These are phyloP conservation scores for Phytopythium montanum DNA, from an alignment of 352 stramenopile genomes.

Conservation along the genomic window DNA sequence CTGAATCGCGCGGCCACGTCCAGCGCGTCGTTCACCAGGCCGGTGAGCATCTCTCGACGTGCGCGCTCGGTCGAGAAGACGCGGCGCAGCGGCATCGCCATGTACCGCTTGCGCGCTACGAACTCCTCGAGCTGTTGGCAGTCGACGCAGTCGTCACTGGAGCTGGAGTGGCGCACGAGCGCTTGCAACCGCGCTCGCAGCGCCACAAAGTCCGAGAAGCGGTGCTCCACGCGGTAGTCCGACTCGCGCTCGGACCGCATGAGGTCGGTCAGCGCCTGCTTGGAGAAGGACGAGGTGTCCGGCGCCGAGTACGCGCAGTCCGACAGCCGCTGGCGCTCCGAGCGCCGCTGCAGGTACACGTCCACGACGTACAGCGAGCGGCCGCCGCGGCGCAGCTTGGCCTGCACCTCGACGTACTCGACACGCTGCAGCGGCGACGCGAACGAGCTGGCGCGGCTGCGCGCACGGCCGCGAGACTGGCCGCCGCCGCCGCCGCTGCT, in stretches of 20 bases:
- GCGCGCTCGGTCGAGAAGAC: constrained; percentile 18
- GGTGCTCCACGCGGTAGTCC: constrained; percentile 28
- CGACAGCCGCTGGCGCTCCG: constrained; percentile 21
- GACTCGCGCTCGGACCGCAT: constrained; percentile 34
- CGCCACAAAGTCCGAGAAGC: constrained; percentile 24
- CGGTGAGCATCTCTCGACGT: constrained; percentile 22
- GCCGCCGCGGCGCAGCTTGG: constrained; percentile 22
- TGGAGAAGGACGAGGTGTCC: constrained; percentile 13
- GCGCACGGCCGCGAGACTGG: not conserved
- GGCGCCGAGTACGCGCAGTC: constrained; percentile 21
- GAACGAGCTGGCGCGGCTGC: constrained; percentile 14
- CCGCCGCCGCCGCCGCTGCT: constrained; percentile 6
- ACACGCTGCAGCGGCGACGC: constrained; percentile 20
- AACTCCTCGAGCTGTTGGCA: constrained; percentile 17
- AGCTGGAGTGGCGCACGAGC: constrained; percentile 6
- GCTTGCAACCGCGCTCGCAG: constrained; percentile 10
- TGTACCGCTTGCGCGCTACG: constrained; percentile 9
- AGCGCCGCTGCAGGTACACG: constrained; percentile 28
- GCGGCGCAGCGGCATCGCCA: constrained; percentile 23
- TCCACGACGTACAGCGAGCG: constrained; percentile 23
- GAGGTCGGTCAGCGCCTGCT: constrained; percentile 16
- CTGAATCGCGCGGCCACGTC: constrained; percentile 11
- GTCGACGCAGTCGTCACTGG: constrained; percentile 13
- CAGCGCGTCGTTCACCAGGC: constrained; percentile 27
- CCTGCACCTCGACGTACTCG: constrained; percentile 25